phyloP scores from a whole-genome alignment of 2,329 filamentous ascomycete genomes.

The Neonectria coccinea region DNA sequence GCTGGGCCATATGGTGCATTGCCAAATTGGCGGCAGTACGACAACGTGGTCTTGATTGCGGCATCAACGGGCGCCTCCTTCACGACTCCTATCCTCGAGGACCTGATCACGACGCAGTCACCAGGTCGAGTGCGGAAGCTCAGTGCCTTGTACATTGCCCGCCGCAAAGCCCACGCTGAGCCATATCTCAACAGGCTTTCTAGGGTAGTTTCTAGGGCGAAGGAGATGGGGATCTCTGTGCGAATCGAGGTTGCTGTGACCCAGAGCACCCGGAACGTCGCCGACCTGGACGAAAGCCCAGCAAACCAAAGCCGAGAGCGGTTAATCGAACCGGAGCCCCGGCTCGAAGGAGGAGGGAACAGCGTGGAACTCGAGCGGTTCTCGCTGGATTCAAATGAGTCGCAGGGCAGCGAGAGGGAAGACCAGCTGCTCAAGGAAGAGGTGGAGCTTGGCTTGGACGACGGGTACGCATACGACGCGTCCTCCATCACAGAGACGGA shows the following conservation, averaged over 20 bases:
- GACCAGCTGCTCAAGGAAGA: conserved; percentile 43
- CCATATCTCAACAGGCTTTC: conserved; percentile 38
- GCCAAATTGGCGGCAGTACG: conserved; percentile 44
- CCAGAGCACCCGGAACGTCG: conserved; percentile 8
- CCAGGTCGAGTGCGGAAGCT: conserved; percentile 39
- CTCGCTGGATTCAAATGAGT: conserved; percentile 37
- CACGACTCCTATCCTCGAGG: conserved; percentile 39
- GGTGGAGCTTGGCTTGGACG: conserved; percentile 37
- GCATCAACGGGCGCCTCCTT: conserved; percentile 43
- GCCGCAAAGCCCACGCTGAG: conserved; percentile 33
- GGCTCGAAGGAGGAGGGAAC: conserved; percentile 4
- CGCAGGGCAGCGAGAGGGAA: conserved; percentile 32
- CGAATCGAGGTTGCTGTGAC: conserved; percentile 42
- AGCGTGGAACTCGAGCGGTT: conserved; percentile 42
- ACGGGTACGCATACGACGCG: conserved; percentile 25
- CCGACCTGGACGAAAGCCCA: conserved; percentile 18
- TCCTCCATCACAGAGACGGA: conserved; percentile 37
- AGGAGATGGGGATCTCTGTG: conserved; percentile 40
- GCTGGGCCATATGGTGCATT: conserved; percentile 39
- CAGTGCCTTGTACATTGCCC: conserved; percentile 38
- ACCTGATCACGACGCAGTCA: conserved; percentile 35
- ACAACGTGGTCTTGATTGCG: conserved; percentile 38
- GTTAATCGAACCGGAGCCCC: conserved; percentile 34
- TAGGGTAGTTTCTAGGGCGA: conserved; percentile 31
- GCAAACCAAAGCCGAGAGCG: conserved; percentile 40